A percentile compares a stretch with the other conserved stretches of the same genome.
phyloP scores from a whole-genome alignment of 2,329 filamentous ascomycete genomes.

The Talaromyces sp. region DNA sequence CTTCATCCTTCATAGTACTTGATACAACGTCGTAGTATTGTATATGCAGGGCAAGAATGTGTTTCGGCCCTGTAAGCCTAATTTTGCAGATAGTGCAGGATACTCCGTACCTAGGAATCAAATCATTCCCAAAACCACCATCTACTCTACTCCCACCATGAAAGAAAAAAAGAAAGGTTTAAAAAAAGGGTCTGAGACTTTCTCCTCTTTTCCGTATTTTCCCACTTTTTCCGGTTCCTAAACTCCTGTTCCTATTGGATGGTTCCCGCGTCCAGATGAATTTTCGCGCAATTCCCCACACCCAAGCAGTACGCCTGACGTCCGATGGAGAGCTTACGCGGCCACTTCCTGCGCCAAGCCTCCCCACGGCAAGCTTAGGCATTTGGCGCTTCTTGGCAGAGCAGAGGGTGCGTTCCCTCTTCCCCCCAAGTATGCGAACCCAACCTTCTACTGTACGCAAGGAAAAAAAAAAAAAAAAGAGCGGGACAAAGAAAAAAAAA shows the following conservation, averaged over 20 bases:
- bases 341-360: constrained; percentile 27
- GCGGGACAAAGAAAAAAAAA: neutral
- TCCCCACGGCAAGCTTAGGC: constrained; percentile 27
- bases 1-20: neutral
- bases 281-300: constrained; percentile 22
- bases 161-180: neutral
- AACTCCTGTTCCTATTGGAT: constrained; percentile 1
- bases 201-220: neutral
- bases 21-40: neutral
- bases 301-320: constrained; percentile 16
- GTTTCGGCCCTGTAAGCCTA: neutral
- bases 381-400: constrained; percentile 27
- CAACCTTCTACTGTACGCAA: neutral
- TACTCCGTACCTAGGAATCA: neutral
- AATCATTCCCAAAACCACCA: neutral
- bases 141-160: too few relatives aligned
- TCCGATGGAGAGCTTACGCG: constrained; percentile 26
- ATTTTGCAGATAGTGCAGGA: neutral
- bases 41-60: constrained; percentile 11
- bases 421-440: neutral
- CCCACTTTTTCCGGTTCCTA: neutral
- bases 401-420: neutral
- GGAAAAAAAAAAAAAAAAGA: neutral
- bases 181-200: constrained; percentile 1
- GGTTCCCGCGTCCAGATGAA: constrained; percentile 1